Percentiles rank a stretch among this genome's conserved stretches.
Conservation (phyloP, 106 monocot genomes). For the Triglochin maritima region DNA sequence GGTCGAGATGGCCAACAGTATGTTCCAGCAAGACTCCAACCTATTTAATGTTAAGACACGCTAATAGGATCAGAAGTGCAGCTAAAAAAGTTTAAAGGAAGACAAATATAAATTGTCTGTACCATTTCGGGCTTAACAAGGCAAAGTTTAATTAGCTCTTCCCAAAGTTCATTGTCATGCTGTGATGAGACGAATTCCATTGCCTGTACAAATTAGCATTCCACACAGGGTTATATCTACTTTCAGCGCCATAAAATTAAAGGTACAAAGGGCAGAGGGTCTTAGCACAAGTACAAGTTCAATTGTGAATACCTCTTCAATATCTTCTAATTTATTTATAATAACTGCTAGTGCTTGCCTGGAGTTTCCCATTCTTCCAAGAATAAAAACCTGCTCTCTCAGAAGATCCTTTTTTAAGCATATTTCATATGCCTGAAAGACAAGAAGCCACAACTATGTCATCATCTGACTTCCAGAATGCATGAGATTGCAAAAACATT, state of each 20-base stretch:
- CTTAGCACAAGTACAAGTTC: not conserved
- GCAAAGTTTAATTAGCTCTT: constrained; percentile 77
- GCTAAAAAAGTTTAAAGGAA: not conserved
- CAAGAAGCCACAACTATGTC: not conserved
- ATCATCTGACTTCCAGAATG: not conserved
- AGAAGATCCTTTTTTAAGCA: constrained; percentile 53
- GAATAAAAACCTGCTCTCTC: constrained; percentile 78
- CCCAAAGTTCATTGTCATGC: constrained; percentile 95
- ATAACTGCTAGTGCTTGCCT: constrained; percentile 78
- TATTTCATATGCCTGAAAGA: constrained; percentile 85
- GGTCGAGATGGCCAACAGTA: constrained; percentile 96
- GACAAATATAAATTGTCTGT: not conserved
- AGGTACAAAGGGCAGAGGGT: no score
- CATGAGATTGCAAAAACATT: not conserved
- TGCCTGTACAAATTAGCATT: constrained; percentile 39
- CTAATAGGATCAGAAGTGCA: not conserved
- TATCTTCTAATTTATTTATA: constrained; percentile 86
- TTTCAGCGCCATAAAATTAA: no score
- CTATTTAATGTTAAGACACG: constrained; percentile 25
- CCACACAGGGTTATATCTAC: not conserved
- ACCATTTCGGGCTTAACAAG: constrained; percentile 97
- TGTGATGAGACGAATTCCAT: constrained; percentile 90
- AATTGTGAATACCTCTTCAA: constrained; percentile 51
- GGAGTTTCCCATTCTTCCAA: constrained; percentile 93
- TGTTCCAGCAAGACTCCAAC: constrained; percentile 90